Evolutionary conservation across 768 basidiomycete genomes (phyloP).

Genomic region (Trametes cubensis): DNA sequence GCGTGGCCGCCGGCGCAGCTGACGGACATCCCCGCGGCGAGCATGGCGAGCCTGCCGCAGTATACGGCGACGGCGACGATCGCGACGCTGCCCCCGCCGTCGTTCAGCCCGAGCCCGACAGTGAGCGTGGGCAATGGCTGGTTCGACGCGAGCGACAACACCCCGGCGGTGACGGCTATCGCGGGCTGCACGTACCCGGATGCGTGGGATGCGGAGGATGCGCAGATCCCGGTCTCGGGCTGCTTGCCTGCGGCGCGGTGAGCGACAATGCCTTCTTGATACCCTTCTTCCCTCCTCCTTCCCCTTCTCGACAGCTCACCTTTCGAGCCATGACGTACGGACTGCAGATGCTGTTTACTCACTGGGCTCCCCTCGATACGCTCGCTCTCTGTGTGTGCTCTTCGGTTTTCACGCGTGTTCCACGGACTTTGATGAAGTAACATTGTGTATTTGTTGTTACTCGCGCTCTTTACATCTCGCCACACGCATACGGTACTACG

Average conservation of each 20-base stretch:
- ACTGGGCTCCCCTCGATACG: too few species aligned
- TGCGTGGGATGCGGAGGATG: slow-evolving; percentile 53
- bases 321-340: too few species aligned
- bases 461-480: too few species aligned
- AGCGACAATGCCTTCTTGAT: too few species aligned
- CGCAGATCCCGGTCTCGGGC: slow-evolving; percentile 26
- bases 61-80: slow-evolving; percentile 62
- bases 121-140: slow-evolving; percentile 55
- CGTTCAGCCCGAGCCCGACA: slow-evolving; percentile 46
- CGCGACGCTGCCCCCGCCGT: slow-evolving; percentile 55
- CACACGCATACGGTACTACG: too few species aligned
- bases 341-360: too few species aligned
- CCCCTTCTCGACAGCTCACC: too few species aligned
- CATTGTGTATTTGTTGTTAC: too few species aligned
- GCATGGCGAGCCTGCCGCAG: slow-evolving; percentile 56
- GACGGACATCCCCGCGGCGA: slow-evolving; percentile 47
- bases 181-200: slow-evolving; percentile 64
- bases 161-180: slow-evolving; percentile 57
- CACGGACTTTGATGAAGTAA: too few species aligned
- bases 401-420: too few species aligned
- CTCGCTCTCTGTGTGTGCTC: too few species aligned
- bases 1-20: slow-evolving; percentile 54
- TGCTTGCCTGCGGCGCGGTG: slow-evolving; percentile 28
- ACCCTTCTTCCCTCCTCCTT: too few species aligned
- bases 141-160: slow-evolving; percentile 51